Percentiles rank a stretch among this genome's conserved stretches.
phyloP scores from a whole-genome alignment of 1,284 basidiomycete species.

The Heterobasidion parviporum region DNA sequence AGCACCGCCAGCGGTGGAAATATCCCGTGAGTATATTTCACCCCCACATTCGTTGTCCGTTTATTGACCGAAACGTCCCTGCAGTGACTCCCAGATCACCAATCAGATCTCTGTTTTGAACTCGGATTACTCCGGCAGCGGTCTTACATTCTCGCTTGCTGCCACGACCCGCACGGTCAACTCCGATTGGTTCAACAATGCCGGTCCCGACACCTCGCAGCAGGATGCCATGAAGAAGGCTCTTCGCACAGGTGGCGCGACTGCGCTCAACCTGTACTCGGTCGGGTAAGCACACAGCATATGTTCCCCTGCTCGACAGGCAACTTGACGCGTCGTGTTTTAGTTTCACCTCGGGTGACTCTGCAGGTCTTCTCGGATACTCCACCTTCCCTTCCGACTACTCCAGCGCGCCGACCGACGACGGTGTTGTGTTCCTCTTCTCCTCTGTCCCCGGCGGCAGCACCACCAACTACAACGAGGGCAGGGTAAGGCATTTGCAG shows the following conservation, averaged over 20 bases:
- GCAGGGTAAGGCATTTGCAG: slow-evolving; percentile 17
- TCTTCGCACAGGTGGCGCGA: slow-evolving; percentile 33
- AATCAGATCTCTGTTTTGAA: slow-evolving; percentile 41
- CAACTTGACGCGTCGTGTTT: not conserved
- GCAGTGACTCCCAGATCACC: slow-evolving; percentile 28
- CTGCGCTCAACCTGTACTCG: slow-evolving; percentile 43
- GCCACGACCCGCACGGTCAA: slow-evolving; percentile 37
- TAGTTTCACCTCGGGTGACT: slow-evolving; percentile 26
- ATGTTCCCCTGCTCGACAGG: not conserved
- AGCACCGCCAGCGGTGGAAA: slow-evolving; percentile 32
- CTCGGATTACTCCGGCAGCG: slow-evolving; percentile 31
- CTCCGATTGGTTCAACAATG: slow-evolving; percentile 38
- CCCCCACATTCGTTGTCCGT: not conserved
- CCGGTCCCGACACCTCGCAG: slow-evolving; percentile 25
- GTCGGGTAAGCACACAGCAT: slow-evolving; percentile 27
- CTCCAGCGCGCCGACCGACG: slow-evolving; percentile 28
- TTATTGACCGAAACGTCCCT: not conserved
- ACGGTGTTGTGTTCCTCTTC: slow-evolving; percentile 42
- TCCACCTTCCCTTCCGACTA: slow-evolving; percentile 41
- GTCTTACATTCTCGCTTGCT: slow-evolving; percentile 36
- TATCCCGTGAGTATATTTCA: slow-evolving; percentile 27
- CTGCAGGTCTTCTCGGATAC: slow-evolving; percentile 38
- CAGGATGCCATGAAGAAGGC: slow-evolving; percentile 44
- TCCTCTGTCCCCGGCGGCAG: slow-evolving; percentile 43
- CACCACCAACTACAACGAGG: slow-evolving; percentile 36